phyloP scores from a whole-genome alignment of 164 flowering plant species.

The Berberis thunbergii region DNA sequence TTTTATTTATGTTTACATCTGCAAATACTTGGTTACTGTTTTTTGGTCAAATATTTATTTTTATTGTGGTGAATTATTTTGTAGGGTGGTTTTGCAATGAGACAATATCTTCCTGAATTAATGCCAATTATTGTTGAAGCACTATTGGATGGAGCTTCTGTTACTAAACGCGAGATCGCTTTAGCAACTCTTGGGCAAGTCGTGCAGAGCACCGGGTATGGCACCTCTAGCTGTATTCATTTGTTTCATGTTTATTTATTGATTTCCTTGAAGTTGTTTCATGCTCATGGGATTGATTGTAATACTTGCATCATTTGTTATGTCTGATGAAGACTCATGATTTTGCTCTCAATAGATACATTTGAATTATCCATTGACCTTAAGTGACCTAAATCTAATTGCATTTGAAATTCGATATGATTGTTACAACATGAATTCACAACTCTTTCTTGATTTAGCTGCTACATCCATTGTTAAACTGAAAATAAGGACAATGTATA shows the following conservation, averaged over 20 bases:
- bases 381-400: too few relatives aligned
- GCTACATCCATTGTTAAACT: too few relatives aligned
- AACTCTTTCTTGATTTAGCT: too few relatives aligned
- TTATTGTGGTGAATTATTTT: constrained; percentile 10
- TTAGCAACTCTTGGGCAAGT: constrained; percentile 98
- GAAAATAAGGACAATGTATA: too few relatives aligned
- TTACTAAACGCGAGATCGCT: constrained; percentile 84
- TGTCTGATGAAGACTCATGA: not conserved
- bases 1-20: too few relatives aligned
- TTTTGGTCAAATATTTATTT: not conserved
- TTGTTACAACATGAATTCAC: too few relatives aligned
- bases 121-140: constrained; percentile 97
- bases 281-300: not conserved
- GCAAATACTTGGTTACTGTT: not conserved
- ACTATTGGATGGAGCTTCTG: constrained; percentile 93
- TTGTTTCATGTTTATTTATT: not conserved
- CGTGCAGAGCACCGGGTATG: constrained; percentile 98
- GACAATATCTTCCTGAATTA: constrained; percentile 69
- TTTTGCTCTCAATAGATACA: not conserved
- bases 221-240: not conserved
- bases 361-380: not conserved
- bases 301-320: not conserved
- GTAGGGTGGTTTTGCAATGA: constrained; percentile 97
- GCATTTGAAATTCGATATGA: too few relatives aligned
- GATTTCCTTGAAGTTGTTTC: not conserved